Evolutionary conservation across 2,329 filamentous ascomycete genomes (phyloP).

Genomic region (Hypoxylon sp.): DNA sequence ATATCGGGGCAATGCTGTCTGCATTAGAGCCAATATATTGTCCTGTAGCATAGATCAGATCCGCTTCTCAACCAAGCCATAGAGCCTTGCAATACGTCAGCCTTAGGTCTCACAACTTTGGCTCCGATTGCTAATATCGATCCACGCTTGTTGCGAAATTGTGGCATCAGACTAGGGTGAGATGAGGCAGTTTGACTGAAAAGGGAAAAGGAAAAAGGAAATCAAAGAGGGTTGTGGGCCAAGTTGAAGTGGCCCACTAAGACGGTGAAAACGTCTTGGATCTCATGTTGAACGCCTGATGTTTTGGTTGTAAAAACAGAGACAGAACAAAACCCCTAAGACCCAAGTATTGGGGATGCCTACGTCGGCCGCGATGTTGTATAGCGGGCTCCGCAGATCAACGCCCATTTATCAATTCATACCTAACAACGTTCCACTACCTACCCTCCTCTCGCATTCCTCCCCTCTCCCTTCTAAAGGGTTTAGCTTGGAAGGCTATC

Average conservation of each 20-base stretch:
- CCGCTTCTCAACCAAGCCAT: constrained; percentile 23
- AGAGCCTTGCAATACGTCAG: constrained; percentile 11
- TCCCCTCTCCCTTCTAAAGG: constrained; percentile 15
- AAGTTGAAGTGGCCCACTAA: constrained; percentile 77
- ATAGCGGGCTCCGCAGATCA: constrained; percentile 69
- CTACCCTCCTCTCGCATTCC: constrained; percentile 43
- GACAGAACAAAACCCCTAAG: constrained; percentile 79
- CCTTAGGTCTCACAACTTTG: constrained; percentile 5
- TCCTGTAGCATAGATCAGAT: constrained; percentile 28
- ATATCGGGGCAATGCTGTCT: constrained; percentile 20
- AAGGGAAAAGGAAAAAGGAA: constrained; percentile 47
- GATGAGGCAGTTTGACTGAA: constrained; percentile 30
- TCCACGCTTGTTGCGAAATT: constrained; percentile 3
- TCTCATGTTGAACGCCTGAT: constrained; percentile 83
- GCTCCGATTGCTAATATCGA: constrained; percentile 12
- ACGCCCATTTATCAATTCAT: constrained; percentile 49
- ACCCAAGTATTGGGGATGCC: constrained; percentile 69
- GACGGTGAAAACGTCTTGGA: constrained; percentile 75
- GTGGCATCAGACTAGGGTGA: constrained; percentile 14
- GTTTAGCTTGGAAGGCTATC: constrained; percentile 19
- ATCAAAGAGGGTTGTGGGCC: constrained; percentile 61
- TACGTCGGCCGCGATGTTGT: constrained; percentile 77
- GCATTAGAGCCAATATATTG: constrained; percentile 18
- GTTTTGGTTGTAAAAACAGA: constrained; percentile 90
- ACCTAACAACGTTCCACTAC: constrained; percentile 53